Conservation (phyloP, 176 grass and related monocot species). For the Phragmites australis region DNA sequence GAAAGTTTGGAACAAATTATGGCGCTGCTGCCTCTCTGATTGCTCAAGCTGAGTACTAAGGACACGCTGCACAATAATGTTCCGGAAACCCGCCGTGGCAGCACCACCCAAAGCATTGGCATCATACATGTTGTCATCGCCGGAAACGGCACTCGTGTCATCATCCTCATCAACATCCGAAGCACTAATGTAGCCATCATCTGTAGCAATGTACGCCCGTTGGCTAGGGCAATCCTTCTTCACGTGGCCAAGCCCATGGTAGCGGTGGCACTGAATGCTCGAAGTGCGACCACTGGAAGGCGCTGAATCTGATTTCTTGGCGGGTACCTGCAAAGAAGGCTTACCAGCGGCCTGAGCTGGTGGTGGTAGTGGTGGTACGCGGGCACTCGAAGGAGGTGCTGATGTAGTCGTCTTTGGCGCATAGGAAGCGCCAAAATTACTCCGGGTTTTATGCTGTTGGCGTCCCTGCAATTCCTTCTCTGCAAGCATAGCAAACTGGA, state of each 20-base stretch:
- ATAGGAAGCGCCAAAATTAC: no score
- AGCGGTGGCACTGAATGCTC: neutral
- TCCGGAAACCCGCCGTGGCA: neutral
- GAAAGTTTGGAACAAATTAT: neutral
- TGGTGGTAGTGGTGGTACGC: no score
- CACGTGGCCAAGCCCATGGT: neutral
- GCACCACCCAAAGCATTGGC: neutral
- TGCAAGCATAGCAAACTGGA: neutral
- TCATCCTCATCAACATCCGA: neutral
- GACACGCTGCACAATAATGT: neutral
- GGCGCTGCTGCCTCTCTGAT: neutral
- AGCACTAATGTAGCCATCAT: neutral
- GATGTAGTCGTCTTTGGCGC: neutral
- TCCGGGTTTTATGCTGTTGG: neutral
- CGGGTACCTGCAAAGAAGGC: no score
- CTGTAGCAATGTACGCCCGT: neutral
- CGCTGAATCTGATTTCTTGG: no score
- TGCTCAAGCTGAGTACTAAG: neutral
- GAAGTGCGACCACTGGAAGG: neutral
- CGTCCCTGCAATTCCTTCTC: neutral
- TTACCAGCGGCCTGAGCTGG: no score
- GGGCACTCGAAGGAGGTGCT: no score
- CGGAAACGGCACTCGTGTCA: no score
- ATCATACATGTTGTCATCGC: no score
- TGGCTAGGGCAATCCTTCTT: neutral